Percentiles rank a stretch among this genome's conserved stretches.
These are phyloP conservation scores for Thraustochytrium striatum DNA, from an alignment of 352 stramenopile genomes.

Conservation along the genomic window DNA sequence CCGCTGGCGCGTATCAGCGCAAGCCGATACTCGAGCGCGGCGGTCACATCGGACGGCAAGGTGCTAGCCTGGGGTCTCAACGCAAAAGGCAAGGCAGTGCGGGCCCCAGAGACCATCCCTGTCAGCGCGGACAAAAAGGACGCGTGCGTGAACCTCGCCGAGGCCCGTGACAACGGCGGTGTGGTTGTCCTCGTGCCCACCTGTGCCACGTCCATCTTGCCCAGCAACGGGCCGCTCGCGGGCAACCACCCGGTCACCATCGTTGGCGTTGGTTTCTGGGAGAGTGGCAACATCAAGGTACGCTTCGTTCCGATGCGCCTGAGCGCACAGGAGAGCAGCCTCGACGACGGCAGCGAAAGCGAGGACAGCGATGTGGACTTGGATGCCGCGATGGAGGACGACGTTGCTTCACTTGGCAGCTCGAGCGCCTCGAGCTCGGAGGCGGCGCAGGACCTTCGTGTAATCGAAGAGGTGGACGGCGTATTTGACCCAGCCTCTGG, in stretches of 20 bases:
- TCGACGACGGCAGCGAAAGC: neutral
- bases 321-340: neutral
- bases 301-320: slow-evolving; percentile 11
- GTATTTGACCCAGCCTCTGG: neutral
- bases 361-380: neutral
- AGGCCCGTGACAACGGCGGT: neutral
- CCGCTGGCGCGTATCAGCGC: neutral
- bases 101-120: neutral
- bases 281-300: slow-evolving; percentile 28
- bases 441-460: neutral
- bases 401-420: neutral
- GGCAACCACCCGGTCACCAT: slow-evolving; percentile 26
- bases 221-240: slow-evolving; percentile 25
- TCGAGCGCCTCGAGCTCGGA: neutral
- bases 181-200: slow-evolving; percentile 18
- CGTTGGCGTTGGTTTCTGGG: slow-evolving; percentile 29
- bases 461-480: neutral
- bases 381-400: neutral
- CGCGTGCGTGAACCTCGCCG: neutral
- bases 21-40: neutral
- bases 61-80: neutral
- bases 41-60: neutral
- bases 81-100: neutral
- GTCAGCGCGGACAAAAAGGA: neutral
- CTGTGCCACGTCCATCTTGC: neutral